Evolutionary conservation across 2,329 filamentous ascomycete genomes (phyloP), one percentile per base, ranked within the genome.

Genomic region (Geosmithia morbida): DNA sequence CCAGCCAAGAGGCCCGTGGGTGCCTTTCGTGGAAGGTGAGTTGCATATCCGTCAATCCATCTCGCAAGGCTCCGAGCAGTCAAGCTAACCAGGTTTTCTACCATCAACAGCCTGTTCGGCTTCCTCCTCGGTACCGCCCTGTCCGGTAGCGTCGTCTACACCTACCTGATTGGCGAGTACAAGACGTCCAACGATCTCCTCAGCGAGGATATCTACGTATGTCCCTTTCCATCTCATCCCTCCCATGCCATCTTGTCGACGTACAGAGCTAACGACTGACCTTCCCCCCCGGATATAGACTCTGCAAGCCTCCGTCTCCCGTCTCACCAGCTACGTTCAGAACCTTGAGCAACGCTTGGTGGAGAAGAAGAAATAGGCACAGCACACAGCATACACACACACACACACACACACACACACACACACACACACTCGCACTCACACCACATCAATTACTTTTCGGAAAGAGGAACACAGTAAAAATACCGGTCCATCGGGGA

Each of bases 201-300:
- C 66, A 90, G 83, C 51, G 88, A 95, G 68, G 90, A 97, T 67
- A 95, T 97, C 64, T 90, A 90, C 67, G 90, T 96, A 77, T 66
- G 87, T 83, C 41, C 17, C 14, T 18, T 16, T 41, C 7, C 7
- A 41, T 7, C 39, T 18, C 17, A 7, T 6, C 14, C 14, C 39
- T 6, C 42, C 8, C 16, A 16, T 22, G 42, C 20, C 42, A 3
- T 16, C n/a, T 2, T 18, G 13, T 8, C 20, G 18, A 11, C 2
- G 22, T 11, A 33, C 22, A 10, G 14, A 19, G 26, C 13, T 17
- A 22, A 20, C 30, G n/a, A 45, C 10, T 17, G 26, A 26, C 17
- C 14, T 26, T 17, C n/a, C n/a, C n/a, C 22, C 8, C 22, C 22
- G 22, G 22, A 26, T 22, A 22, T 55, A 94, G 89, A 82, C 86